Evolutionary conservation across 2,329 filamentous ascomycete species (phyloP), one percentile per base, ranked within the genome.

Genomic region (Colletotrichum lentis): DNA sequence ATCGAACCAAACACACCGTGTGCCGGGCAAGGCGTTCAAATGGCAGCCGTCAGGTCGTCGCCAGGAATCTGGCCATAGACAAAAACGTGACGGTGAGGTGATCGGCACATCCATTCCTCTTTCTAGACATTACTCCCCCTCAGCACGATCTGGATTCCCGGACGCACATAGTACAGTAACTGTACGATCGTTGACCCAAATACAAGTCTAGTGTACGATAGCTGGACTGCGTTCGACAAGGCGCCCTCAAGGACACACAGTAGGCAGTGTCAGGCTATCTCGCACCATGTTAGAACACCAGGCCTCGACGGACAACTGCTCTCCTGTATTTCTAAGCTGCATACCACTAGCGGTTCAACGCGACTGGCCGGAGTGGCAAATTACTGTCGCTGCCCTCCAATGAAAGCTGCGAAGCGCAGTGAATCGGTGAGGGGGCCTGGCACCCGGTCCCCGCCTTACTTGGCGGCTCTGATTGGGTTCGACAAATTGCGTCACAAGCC

Each of bases 401-500:
- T 67, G 52, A 56, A 46, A 31, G 24, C 20, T 50, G 43, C 59
- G 41, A 47, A 31, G 50, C 41, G 24, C 43, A 31, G 35, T 20
- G 49, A 50, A 43, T 44, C 56, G 56, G 39, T 37, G 44, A 68
- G 59, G 65, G 59, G 64, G 24, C 58, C 54, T 39, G 50, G 64
- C 22, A 57, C 56, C 59, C 57, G 43, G 44, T 41, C 43, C 44
- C 64, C 47, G 54, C 62, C 41, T 37, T 65, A 37, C 27, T 16
- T 53, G 49, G 47, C 62, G 62, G 62, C 49, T 69, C 52, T 44
- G 46, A 20, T 20, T 53, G 20, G 47, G 58, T 59, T 43, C 44
- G 60, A 69, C 56, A 66, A 62, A 70, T 69, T 69, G 69, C 66
- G 62, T 70, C 69, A 70, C 66, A 63, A 49, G 7, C 31, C 31